Percentiles rank a stretch among this genome's conserved stretches.
These are phyloP conservation scores for Trichoderma gracile DNA, from an alignment of 2,329 filamentous ascomycete genomes.

Conservation along the genomic window DNA sequence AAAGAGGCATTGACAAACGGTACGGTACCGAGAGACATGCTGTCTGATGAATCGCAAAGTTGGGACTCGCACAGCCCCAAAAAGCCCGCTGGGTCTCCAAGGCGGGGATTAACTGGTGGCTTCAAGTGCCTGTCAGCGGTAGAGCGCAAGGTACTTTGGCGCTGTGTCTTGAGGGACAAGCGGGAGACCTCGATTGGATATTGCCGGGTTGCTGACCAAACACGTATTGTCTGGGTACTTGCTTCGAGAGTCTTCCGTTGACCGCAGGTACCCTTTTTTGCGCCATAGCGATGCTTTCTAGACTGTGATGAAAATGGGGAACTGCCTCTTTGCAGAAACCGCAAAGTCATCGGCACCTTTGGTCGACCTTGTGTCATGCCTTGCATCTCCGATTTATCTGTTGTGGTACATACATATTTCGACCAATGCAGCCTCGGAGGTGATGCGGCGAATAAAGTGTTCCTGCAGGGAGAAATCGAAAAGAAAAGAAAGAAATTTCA, in stretches of 20 bases:
- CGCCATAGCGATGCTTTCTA: background rate
- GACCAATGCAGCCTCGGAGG: no score
- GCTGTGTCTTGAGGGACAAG: background rate
- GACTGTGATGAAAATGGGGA: background rate
- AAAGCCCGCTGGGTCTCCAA: background rate
- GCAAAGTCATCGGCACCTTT: no score
- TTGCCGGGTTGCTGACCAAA: rapidly evolving
- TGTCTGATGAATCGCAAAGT: background rate
- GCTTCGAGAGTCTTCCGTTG: background rate
- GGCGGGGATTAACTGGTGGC: background rate
- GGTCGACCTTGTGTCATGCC: no score
- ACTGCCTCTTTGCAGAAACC: no score
- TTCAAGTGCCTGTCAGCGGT: background rate
- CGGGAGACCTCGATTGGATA: background rate
- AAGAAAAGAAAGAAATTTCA: no score
- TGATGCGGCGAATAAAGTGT: no score
- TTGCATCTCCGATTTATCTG: no score
- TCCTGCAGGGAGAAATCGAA: no score
- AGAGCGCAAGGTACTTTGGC: background rate
- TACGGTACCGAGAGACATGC: no score
- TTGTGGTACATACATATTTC: no score
- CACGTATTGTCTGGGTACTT: background rate
- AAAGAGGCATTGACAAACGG: background rate
- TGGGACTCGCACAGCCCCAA: background rate
- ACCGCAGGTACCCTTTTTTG: background rate